A percentile compares a stretch with the other conserved stretches of the same genome.
Conservation (phyloP, 768 basidiomycete genomes). For the Termitomyces sp. region DNA sequence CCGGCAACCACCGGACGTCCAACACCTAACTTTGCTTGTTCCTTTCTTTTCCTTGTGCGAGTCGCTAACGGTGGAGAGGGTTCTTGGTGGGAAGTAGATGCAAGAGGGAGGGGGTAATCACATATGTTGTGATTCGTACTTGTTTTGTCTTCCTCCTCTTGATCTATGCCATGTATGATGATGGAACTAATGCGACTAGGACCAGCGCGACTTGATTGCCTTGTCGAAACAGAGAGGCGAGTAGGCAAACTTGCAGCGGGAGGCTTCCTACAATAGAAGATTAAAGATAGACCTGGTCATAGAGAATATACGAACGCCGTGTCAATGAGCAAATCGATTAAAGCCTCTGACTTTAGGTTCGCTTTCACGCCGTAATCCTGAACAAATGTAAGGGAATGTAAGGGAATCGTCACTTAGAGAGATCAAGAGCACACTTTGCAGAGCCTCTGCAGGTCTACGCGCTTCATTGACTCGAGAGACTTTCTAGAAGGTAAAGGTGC, state of each 20-base stretch:
- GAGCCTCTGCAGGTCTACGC: conserved; percentile 49
- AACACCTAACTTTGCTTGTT: conserved; percentile 66
- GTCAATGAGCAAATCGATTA: conserved; percentile 70
- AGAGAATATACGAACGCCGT: conserved; percentile 33
- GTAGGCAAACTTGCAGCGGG: conserved; percentile 17
- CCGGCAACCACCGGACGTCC: conserved; percentile 65
- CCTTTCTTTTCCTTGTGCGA: conserved; percentile 67
- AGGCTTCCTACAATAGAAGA: conserved; percentile 2
- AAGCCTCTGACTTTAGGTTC: conserved; percentile 74
- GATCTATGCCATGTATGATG: conserved; percentile 44
- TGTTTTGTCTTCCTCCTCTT: conserved; percentile 33
- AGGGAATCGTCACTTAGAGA: background rate
- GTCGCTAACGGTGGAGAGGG: conserved; percentile 22
- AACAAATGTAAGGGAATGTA: conserved; percentile 11
- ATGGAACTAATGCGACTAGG: conserved; percentile 39
- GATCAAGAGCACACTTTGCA: conserved; percentile 52
- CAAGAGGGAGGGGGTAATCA: conserved; percentile 10
- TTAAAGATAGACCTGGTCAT: background rate
- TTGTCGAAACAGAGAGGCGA: conserved; percentile 30
- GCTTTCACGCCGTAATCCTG: conserved; percentile 80
- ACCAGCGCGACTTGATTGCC: conserved; percentile 30
- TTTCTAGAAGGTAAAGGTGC: conserved; percentile 35
- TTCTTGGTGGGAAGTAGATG: conserved; percentile 18
- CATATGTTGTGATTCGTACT: conserved; percentile 10
- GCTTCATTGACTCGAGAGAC: conserved; percentile 40